Base-by-base conservation (phyloP, 2,329 filamentous ascomycete genomes). In the Sphaerulina musiva region DNA sequence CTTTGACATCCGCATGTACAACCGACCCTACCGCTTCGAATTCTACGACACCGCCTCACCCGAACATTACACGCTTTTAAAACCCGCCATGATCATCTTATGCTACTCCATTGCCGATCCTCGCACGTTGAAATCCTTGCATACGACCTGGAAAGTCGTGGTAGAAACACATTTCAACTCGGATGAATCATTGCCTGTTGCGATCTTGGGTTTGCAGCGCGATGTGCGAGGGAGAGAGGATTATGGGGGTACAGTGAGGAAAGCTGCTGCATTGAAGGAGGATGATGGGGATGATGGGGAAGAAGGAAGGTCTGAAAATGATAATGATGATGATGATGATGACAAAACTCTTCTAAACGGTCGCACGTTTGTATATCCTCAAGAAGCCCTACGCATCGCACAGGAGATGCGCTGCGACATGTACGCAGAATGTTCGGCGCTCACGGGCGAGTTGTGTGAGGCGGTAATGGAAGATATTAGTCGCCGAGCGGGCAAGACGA, bases 391-490 rank as follows among this genome's bases (percentile, higher is more conserved):
- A 6, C 65, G 68, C 11, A 60, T 80, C 6, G 80, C 81, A 12
- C 80, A 82, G 60, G 77, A 80, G 60, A 77, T 84, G 69, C 72
- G 80, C 23, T 81, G 78, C 65, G 81, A 84, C 71, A 72, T 75
- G 36, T 84, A 84, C 67, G 81, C 80, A 3, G 81, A 84, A 64
- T 84, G 81, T 59, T 82, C 79, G 57, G 80, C 81, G 40, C 38
- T 79, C 39, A 84, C 81, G 5, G 81, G 81, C 2, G 67, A 69
- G 68, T 68, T 84, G 39, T 78, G 82, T 59, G 70, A 71, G 32
- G 77, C 84, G 66, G 79, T 80, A 0, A 74, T 84, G 54, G 80
- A 84, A 62, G 81, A 84, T 65, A 72, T 84, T 17, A 79, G 80
- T 8, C 76, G 70, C 64, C 77, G 79, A 31, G 78, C 79, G 3